Evolutionary conservation across 2,329 filamentous ascomycete species (phyloP).

Genomic region (Trichophyton rubrum): DNA sequence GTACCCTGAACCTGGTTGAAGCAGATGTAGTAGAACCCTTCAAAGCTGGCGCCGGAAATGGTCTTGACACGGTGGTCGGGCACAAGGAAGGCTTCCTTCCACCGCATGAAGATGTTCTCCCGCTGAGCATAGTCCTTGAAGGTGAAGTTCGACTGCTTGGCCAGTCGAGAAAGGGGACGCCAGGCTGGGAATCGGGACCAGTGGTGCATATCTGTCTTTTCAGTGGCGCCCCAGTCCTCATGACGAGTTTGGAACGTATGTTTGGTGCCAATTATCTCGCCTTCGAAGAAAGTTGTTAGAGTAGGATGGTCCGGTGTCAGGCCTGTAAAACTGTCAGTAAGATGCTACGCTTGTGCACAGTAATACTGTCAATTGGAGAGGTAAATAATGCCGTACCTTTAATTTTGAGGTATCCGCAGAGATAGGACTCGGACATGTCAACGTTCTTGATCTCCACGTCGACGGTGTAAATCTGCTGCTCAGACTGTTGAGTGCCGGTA

Average conservation of each 20-base stretch:
- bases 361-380: too few relatives aligned
- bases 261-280: slow-evolving; percentile 91
- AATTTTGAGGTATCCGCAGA: slow-evolving; percentile 90
- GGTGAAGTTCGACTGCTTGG: slow-evolving; percentile 45
- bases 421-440: slow-evolving; percentile 82
- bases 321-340: slow-evolving; percentile 41
- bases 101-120: slow-evolving; percentile 94
- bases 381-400: slow-evolving; percentile 50
- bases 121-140: slow-evolving; percentile 60
- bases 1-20: slow-evolving; percentile 84
- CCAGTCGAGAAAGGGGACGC: slow-evolving; percentile 57
- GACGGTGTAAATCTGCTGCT: slow-evolving; percentile 85
- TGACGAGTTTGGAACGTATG: slow-evolving; percentile 90
- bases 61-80: slow-evolving; percentile 85
- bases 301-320: slow-evolving; percentile 92
- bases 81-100: slow-evolving; percentile 97
- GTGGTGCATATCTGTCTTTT: slow-evolving; percentile 83
- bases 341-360: too few relatives aligned
- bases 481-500: slow-evolving; percentile 80
- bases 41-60: slow-evolving; percentile 89
- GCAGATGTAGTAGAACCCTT: slow-evolving; percentile 98
- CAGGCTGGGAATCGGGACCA: slow-evolving; percentile 87
- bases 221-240: slow-evolving; percentile 78
- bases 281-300: slow-evolving; percentile 96
- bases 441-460: slow-evolving; percentile 96